Base-by-base conservation (phyloP, 1,139 yeast genomes). In the Scheffersomyces lignicola region DNA sequence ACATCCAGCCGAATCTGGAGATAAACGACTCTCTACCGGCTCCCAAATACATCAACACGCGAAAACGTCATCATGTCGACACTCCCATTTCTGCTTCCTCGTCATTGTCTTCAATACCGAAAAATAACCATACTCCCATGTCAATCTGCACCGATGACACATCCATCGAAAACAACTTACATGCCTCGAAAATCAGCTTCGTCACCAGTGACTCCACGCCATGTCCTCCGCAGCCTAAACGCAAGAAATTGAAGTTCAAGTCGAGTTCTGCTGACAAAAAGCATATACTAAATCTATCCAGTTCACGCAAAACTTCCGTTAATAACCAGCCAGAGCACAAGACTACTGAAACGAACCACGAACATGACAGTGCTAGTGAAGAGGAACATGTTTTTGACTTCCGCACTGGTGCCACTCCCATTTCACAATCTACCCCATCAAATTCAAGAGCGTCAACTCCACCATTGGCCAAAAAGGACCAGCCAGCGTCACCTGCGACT, bases 351-450 rank as follows among this genome's bases (percentile, higher is more conserved):
- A 14, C 42, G 12, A 41, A 47, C n/a, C 40, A 45, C 16, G 47
- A 40, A 10, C 34, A 45, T 24, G 38, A 42, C 12, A 38, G 43
- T 21, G 39, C 42, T 18, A 34, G 39, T 5, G 39, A 42, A 8
- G 31, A 35, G n/a, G 41, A 42, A 17, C 44, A 37, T 10, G 36
- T 33, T 12, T 21, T 31, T 23, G 28, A 10, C 35, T 24, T 29
- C 24, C 22, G n/a, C 28, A 17, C 15, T 31, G 41, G 54, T 28
- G 48, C 56, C 4, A 60, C 62, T 1, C 67, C 67, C 1, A 60
- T 62, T n/a, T 58, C 65, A 1, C 65, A 60, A 37, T 59, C 65
- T 2, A 62, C 68, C 0, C 68, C 68, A 3, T 53, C 66, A 10
- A 60, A 62, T 38, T 58, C 62, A 14, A 38, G 64, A 24, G 52